Percentiles rank a stretch among this genome's conserved stretches.
Evolutionary conservation across 2,329 filamentous ascomycete genomes (phyloP).

Genomic region (Claviceps quebecensis): DNA sequence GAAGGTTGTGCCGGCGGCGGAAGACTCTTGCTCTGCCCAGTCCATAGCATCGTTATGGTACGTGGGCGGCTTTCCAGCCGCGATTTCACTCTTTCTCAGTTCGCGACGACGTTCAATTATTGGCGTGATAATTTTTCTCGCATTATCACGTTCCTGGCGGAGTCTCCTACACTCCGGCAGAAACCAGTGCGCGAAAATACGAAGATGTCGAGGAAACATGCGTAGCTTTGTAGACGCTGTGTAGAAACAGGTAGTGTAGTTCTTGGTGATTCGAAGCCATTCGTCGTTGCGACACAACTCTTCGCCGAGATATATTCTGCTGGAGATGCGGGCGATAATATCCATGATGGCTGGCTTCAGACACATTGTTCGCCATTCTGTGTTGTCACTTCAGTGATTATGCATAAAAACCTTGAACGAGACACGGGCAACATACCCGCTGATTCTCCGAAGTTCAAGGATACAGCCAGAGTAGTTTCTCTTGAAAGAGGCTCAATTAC

Average conservation of each 20-base stretch:
- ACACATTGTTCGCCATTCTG: conserved; percentile 8
- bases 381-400: neutral
- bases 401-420: neutral
- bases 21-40: conserved; percentile 39
- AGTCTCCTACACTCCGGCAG: conserved; percentile 23
- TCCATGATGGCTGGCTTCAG: conserved; percentile 5
- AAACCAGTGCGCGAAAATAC: conserved; percentile 31
- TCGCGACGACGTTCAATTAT: conserved; percentile 30
- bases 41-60: conserved; percentile 31
- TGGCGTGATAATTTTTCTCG: conserved; percentile 14
- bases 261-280: conserved; percentile 28
- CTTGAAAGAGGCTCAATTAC: neutral
- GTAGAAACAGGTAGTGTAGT: conserved; percentile 30
- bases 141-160: conserved; percentile 4
- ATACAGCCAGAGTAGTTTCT: neutral
- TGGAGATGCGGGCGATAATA: conserved; percentile 10
- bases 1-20: conserved; percentile 16
- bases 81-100: conserved; percentile 17
- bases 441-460: neutral
- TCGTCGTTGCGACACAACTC: conserved; percentile 24
- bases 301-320: conserved; percentile 22
- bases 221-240: conserved; percentile 16
- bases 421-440: neutral
- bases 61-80: conserved; percentile 25
- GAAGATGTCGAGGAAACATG: conserved; percentile 28